Evolutionary conservation across 495 filamentous ascomycete species (phyloP).

Genomic region (Penicillium turbatum): DNA sequence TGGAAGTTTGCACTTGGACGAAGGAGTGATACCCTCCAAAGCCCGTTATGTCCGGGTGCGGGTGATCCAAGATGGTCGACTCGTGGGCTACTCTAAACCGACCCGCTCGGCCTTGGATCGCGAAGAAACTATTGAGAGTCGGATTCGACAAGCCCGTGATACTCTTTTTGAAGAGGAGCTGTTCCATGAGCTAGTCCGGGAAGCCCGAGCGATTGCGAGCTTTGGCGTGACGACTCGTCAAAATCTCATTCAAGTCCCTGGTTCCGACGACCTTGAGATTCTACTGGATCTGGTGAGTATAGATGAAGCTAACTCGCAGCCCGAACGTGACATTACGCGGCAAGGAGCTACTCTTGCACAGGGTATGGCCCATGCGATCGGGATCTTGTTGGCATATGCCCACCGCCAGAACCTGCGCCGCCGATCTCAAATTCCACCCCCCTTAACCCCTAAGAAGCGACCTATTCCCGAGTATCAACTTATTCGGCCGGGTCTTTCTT

Average conservation of each 20-base stretch:
- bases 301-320: slow-evolving; percentile 32
- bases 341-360: slow-evolving; percentile 46
- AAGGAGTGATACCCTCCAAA: slow-evolving; percentile 53
- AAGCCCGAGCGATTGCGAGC: slow-evolving; percentile 64
- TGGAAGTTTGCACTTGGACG: slow-evolving; percentile 70
- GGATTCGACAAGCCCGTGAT: slow-evolving; percentile 77
- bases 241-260: slow-evolving; percentile 54
- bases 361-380: slow-evolving; percentile 54
- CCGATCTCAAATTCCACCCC: slow-evolving; percentile 57
- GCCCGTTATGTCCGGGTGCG: slow-evolving; percentile 63
- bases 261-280: slow-evolving; percentile 49
- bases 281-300: slow-evolving; percentile 62
- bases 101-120: slow-evolving; percentile 28
- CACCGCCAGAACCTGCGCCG: slow-evolving; percentile 63
- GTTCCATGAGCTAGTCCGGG: slow-evolving; percentile 84
- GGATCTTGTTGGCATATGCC: slow-evolving; percentile 66
- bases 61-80: slow-evolving; percentile 37
- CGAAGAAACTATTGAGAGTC: slow-evolving; percentile 50
- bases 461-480: slow-evolving; percentile 53
- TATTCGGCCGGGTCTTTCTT: slow-evolving; percentile 60
- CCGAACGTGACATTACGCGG: slow-evolving; percentile 7
- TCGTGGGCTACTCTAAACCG: slow-evolving; percentile 41
- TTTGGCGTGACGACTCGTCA: slow-evolving; percentile 60
- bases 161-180: slow-evolving; percentile 88
- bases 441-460: slow-evolving; percentile 49